Conservation (phyloP, 768 basidiomycete species). For the Dictyophora rubrovolvata region DNA sequence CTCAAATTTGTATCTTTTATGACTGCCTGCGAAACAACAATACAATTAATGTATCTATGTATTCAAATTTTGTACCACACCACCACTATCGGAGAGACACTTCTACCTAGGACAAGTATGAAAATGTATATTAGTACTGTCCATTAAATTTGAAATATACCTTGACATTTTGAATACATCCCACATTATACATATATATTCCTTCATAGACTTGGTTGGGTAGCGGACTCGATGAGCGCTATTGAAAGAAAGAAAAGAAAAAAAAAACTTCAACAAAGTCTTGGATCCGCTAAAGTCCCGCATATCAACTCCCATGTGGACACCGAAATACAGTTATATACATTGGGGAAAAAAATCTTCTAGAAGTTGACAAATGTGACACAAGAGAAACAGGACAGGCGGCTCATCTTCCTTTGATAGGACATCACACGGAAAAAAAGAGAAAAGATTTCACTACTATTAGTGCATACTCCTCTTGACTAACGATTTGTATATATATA, state of each 20-base stretch:
- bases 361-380: neutral
- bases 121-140: too few relatives aligned
- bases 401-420: neutral
- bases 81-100: too few relatives aligned
- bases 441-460: neutral
- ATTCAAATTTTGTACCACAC: too few relatives aligned
- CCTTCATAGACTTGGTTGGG: neutral
- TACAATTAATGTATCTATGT: too few relatives aligned
- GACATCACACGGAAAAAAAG: too few relatives aligned
- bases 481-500: too few relatives aligned
- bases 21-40: too few relatives aligned
- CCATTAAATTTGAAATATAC: neutral
- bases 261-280: neutral
- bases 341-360: neutral
- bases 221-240: neutral
- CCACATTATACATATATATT: neutral
- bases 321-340: neutral
- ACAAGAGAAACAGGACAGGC: neutral
- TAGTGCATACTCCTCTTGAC: too few relatives aligned
- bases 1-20: too few relatives aligned
- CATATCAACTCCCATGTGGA: neutral
- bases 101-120: too few relatives aligned
- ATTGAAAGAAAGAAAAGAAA: neutral
- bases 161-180: neutral
- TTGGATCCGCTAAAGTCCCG: neutral